These are phyloP conservation scores for Ocimum tenuiflorum DNA, from an alignment of 257 asterid species.

Conservation along the genomic window DNA sequence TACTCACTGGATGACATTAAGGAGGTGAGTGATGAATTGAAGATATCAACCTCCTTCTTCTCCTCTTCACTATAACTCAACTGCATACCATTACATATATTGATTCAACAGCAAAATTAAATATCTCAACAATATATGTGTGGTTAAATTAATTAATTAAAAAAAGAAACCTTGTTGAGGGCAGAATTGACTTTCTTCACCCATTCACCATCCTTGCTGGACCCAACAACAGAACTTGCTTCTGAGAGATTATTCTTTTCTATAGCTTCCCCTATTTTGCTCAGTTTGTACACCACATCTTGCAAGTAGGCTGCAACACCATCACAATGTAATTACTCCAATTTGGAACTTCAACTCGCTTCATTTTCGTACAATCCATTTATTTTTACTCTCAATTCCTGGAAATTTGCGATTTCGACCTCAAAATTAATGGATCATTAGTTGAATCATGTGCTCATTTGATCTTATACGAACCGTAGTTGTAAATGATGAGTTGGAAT, in stretches of 20 bases:
- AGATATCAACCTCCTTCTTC: constrained; percentile 57
- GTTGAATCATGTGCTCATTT: too few species aligned
- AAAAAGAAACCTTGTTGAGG: constrained; percentile 54
- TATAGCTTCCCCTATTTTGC: constrained; percentile 76
- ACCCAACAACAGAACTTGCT: constrained; percentile 72
- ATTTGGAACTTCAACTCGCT: too few species aligned
- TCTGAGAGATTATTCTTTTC: constrained; percentile 64
- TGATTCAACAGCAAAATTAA: too few species aligned
- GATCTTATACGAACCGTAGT: too few species aligned
- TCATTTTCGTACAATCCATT: too few species aligned
- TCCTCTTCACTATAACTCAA: constrained; percentile 79
- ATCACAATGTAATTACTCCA: not conserved
- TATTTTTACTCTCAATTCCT: too few species aligned
- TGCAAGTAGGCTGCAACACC: constrained; percentile 66
- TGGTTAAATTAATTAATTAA: not conserved
- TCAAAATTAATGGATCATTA: too few species aligned
- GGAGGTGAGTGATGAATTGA: constrained; percentile 55
- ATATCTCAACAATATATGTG: too few species aligned
- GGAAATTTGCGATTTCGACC: too few species aligned
- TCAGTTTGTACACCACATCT: constrained; percentile 76
- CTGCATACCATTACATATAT: too few species aligned
- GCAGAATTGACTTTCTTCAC: constrained; percentile 64
- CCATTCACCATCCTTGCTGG: constrained; percentile 66
- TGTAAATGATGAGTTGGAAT: too few species aligned
- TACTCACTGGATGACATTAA: constrained; percentile 74